Evolutionary conservation across 148 eudicot species (phyloP), one percentile per base, ranked within the genome.

Genomic region (Fagopyrum homotropicum): DNA sequence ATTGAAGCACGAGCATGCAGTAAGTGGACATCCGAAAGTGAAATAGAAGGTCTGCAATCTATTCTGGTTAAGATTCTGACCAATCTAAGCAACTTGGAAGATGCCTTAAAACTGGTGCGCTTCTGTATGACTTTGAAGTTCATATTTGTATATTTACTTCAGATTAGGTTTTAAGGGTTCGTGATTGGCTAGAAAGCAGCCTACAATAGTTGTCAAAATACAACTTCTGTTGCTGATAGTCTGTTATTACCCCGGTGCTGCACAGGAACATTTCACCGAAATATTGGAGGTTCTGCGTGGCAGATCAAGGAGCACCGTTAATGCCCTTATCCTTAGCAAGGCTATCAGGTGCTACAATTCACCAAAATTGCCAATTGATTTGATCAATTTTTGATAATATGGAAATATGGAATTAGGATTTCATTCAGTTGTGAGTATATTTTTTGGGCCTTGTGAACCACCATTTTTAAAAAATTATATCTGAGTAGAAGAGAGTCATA

Each of bases 281-380:
- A 82, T 91, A 77, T 77, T 91, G 52, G 87, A 83, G 75, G 70
- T 81, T 79, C 82, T 87, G 91, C 89, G 82, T 75, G 96, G 96
- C 77, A 86, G 83, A 80, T 72, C 93, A 74, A 86, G 86, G 79
- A 82, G 52, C 77, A 83, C 76, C 44, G 80, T 91, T 61, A 79
- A 78, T 81, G 76, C 82, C 81, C 85, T 82, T 71, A 82, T 91
- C 50, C 96, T 91, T 76, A 82, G 80, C 52, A 80, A 84, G 74
- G 93, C 89, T 17, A 73, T 84, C 51, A 87, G 91, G 96, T 91
- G 81, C 69, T 59, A 47, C 19, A 56, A 10, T 45, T n/a, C 17
- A 73, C 50, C 19, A 40, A 70, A 14, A 7, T 14, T n/a, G 16
- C 17, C 9, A 70, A 40, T 48, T 66, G 55, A 69, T 46, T 74